A percentile compares a stretch with the other conserved stretches of the same genome.
Evolutionary conservation across 164 flowering plant genomes (phyloP).

Genomic region (Kingdonia uniflora): DNA sequence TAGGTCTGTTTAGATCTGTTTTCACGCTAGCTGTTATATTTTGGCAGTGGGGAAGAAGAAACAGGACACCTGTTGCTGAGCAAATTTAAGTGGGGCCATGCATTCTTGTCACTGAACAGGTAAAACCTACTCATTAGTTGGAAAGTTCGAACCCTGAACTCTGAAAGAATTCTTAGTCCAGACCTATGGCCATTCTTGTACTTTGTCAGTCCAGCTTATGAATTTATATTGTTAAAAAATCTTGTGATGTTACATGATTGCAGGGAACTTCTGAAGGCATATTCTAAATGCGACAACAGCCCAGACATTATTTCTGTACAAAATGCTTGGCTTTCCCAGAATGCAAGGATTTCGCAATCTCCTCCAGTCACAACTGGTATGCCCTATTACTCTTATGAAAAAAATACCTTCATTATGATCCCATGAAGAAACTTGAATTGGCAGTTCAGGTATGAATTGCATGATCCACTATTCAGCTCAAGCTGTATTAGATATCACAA

Average conservation of each 20-base stretch:
- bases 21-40: too few relatives aligned
- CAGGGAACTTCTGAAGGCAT: conserved; percentile 85
- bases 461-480: too few relatives aligned
- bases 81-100: conserved; percentile 99
- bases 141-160: background rate
- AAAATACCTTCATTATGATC: background rate
- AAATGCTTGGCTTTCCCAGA: conserved; percentile 79
- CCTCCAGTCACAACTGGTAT: conserved; percentile 30
- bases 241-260: conserved; percentile 5
- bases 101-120: conserved; percentile 90
- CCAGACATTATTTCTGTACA: conserved; percentile 72
- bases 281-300: conserved; percentile 69
- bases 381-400: background rate
- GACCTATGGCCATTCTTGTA: too few relatives aligned
- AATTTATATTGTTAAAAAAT: too few relatives aligned
- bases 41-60: conserved; percentile 82
- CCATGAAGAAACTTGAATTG: too few relatives aligned
- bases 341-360: conserved; percentile 24
- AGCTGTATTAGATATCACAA: background rate
- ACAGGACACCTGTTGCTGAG: conserved; percentile 74
- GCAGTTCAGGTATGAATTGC: too few relatives aligned
- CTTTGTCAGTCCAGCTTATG: too few relatives aligned
- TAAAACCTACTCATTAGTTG: conserved; percentile 12
- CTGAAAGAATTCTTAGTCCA: too few relatives aligned
- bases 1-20: too few relatives aligned